phyloP scores from a whole-genome alignment of 2,329 filamentous ascomycete genomes.

The Dendrostoma leiphaemia region DNA sequence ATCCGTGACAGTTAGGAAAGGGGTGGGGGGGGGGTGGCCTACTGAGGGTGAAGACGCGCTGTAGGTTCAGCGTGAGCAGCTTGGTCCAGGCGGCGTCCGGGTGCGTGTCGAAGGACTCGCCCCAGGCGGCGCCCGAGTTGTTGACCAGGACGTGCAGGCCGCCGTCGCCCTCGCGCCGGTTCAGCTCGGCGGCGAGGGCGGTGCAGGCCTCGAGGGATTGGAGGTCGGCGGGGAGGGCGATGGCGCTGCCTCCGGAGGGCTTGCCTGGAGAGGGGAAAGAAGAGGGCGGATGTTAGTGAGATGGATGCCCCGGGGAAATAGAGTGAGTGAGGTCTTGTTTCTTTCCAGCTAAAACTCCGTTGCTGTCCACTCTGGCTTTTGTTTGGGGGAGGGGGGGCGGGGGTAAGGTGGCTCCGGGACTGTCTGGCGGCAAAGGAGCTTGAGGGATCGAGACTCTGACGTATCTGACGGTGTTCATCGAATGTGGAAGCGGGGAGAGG shows the following conservation, averaged over 20 bases:
- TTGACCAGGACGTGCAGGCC: constrained; percentile 61
- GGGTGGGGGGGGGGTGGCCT: too few relatives aligned
- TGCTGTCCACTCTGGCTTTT: too few relatives aligned
- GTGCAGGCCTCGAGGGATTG: constrained; percentile 57
- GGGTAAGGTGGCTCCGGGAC: too few relatives aligned
- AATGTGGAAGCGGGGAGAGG: too few relatives aligned
- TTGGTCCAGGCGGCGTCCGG: constrained; percentile 58
- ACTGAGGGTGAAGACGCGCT: constrained; percentile 68
- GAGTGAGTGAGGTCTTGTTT: too few relatives aligned
- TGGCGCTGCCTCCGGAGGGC: constrained; percentile 43
- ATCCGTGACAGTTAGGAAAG: too few relatives aligned
- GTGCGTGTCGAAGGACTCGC: constrained; percentile 56
- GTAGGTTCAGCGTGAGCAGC: constrained; percentile 63
- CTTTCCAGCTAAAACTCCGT: too few relatives aligned
- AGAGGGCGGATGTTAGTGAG: not conserved
- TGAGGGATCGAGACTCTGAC: too few relatives aligned
- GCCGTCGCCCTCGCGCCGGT: constrained; percentile 41
- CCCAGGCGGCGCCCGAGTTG: constrained; percentile 66
- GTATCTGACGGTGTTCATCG: too few relatives aligned
- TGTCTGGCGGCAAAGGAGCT: too few relatives aligned
- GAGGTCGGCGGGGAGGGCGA: constrained; percentile 62
- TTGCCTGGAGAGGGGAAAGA: not conserved
- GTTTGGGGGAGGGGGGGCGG: too few relatives aligned
- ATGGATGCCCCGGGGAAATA: too few relatives aligned
- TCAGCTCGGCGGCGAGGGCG: constrained; percentile 50